These are phyloP conservation scores for Mycena leptocephala DNA, from an alignment of 768 basidiomycete genomes.

Conservation along the genomic window DNA sequence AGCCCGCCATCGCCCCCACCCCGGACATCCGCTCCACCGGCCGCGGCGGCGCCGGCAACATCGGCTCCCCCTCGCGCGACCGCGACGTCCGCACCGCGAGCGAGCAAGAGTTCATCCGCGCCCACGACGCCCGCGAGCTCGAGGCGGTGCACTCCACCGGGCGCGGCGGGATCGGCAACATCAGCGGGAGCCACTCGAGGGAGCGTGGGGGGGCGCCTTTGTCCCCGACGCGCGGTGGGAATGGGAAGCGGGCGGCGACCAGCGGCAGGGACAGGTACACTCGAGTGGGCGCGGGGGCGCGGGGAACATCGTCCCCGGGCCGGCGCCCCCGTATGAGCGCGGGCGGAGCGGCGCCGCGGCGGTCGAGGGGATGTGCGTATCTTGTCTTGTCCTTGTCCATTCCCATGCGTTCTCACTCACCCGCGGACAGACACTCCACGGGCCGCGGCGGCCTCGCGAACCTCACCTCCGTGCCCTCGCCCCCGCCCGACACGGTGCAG, in stretches of 20 bases:
- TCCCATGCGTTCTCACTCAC: neutral
- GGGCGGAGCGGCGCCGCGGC: conserved; percentile 46
- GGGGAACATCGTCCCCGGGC: conserved; percentile 67
- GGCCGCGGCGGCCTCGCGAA: conserved; percentile 83
- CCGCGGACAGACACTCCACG: conserved; percentile 68
- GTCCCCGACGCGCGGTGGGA: too few relatives aligned
- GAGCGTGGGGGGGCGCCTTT: too few relatives aligned
- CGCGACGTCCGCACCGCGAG: conserved; percentile 48
- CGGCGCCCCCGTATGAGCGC: conserved; percentile 40
- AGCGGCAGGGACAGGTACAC: conserved; percentile 47
- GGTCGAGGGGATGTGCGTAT: conserved; percentile 56
- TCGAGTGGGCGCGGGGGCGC: conserved; percentile 77
- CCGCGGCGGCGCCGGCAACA: conserved; percentile 90
- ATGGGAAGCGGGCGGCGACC: too few relatives aligned
- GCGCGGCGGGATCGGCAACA: conserved; percentile 79
- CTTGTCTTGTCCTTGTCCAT: neutral
- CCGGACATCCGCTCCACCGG: conserved; percentile 72
- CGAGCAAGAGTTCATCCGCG: conserved; percentile 60
- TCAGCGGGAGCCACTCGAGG: conserved; percentile 67
- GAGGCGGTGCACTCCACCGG: conserved; percentile 67
- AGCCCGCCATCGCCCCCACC: conserved; percentile 58
- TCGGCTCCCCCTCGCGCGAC: conserved; percentile 84
- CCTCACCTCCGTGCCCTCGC: conserved; percentile 57
- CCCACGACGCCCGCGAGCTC: conserved; percentile 50
- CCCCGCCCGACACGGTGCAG: conserved; percentile 52